These are phyloP conservation scores for Terfezia boudieri DNA, from an alignment of 495 filamentous ascomycete species.

Conservation along the genomic window DNA sequence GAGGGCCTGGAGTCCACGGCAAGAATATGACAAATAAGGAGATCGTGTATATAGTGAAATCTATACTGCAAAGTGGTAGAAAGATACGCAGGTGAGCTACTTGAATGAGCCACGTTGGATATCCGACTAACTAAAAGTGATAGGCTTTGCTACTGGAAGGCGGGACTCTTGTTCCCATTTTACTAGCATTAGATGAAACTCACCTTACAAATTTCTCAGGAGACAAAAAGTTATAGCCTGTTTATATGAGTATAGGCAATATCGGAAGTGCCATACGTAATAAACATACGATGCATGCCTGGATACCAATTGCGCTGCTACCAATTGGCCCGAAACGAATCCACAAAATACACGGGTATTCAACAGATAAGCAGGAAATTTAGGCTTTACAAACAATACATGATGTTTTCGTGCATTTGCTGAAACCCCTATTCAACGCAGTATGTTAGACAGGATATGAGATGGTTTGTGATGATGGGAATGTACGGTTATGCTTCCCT, in stretches of 20 bases:
- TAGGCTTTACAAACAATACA: neutral
- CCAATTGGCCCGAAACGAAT: neutral
- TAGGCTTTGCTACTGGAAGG: too few relatives aligned
- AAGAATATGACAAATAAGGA: neutral
- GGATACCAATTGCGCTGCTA: too few relatives aligned
- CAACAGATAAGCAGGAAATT: neutral
- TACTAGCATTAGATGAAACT: slow-evolving; percentile 3
- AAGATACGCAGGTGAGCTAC: too few relatives aligned
- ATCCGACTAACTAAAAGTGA: too few relatives aligned
- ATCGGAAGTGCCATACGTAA: too few relatives aligned
- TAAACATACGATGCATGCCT: too few relatives aligned
- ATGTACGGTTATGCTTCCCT: neutral
- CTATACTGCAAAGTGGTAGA: too few relatives aligned
- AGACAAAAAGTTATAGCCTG: slow-evolving; percentile 4
- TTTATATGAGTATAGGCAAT: too few relatives aligned
- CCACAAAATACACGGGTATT: neutral
- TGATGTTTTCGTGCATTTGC: neutral
- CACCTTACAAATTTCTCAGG: slow-evolving; percentile 6
- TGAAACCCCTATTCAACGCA: neutral
- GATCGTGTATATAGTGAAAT: neutral
- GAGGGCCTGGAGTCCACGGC: neutral
- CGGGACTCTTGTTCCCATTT: neutral
- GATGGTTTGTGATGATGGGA: neutral
- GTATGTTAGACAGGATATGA: neutral
- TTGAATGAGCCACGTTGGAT: too few relatives aligned